Evolutionary conservation across 345 rosid genomes (phyloP).

Genomic region (Barbarea vulgaris): DNA sequence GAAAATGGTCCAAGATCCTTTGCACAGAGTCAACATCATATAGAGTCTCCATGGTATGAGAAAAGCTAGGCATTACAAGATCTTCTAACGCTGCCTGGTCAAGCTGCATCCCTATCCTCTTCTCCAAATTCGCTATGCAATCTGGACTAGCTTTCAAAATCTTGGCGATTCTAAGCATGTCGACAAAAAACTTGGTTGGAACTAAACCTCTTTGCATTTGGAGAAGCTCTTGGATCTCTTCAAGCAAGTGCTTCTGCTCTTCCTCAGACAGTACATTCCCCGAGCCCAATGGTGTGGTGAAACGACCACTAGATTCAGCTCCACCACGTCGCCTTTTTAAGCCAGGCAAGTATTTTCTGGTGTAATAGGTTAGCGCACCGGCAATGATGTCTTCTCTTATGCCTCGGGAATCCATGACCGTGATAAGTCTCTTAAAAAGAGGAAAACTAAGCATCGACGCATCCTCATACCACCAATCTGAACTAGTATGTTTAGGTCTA

Average conservation of each 20-base stretch:
- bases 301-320: constrained; percentile 64
- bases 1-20: constrained; percentile 82
- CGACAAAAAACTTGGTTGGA: constrained; percentile 78
- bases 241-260: constrained; percentile 77
- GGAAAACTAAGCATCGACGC: constrained; percentile 72
- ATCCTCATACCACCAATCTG: constrained; percentile 99
- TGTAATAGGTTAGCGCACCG: constrained; percentile 72
- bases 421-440: constrained; percentile 73
- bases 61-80: constrained; percentile 92
- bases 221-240: constrained; percentile 71
- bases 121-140: constrained; percentile 72
- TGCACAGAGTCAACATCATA: constrained; percentile 92
- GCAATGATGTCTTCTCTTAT: constrained; percentile 74
- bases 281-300: constrained; percentile 52
- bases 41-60: constrained; percentile 85
- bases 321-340: constrained; percentile 73
- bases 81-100: constrained; percentile 93
- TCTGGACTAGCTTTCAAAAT: constrained; percentile 69
- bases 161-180: constrained; percentile 80
- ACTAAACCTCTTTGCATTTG: constrained; percentile 81
- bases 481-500: constrained; percentile 67
- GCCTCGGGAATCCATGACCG: constrained; percentile 76
- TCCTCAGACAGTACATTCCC: constrained; percentile 74
- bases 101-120: constrained; percentile 92
- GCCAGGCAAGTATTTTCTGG: constrained; percentile 84